A percentile compares a stretch with the other conserved stretches of the same genome.
Evolutionary conservation across 352 stramenopile genomes (phyloP).

Genomic region (Globisporangium acanthophoron): DNA sequence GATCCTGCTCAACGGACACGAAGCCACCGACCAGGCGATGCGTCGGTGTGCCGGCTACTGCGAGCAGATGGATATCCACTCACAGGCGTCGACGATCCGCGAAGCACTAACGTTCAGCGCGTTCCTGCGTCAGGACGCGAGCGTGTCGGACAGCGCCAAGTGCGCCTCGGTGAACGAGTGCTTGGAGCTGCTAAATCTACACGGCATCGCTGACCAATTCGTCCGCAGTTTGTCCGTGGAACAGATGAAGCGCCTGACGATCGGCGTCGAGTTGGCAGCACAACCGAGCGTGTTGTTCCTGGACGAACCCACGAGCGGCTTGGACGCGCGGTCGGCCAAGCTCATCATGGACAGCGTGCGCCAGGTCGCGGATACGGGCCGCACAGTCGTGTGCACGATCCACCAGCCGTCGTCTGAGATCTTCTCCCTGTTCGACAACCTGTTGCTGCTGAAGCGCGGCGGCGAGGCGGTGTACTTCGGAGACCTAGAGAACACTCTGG

Average conservation of each 20-base stretch:
- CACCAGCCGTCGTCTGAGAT: constrained; percentile 86
- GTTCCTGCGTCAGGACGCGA: constrained; percentile 45
- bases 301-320: constrained; percentile 42
- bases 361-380: constrained; percentile 29
- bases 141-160: background rate
- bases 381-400: constrained; percentile 87
- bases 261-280: constrained; percentile 82
- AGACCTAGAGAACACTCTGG: background rate
- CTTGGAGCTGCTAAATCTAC: constrained; percentile 37
- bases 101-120: constrained; percentile 89
- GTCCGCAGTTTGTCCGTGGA: constrained; percentile 22
- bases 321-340: constrained; percentile 38
- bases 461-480: constrained; percentile 32
- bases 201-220: constrained; percentile 20
- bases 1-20: background rate
- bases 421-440: constrained; percentile 79
- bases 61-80: constrained; percentile 87
- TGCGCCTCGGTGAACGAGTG: background rate
- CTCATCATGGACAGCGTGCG: constrained; percentile 55
- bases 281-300: constrained; percentile 68
- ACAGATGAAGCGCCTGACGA: constrained; percentile 31
- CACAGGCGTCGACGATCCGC: constrained; percentile 80
- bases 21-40: background rate
- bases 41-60: constrained; percentile 27
- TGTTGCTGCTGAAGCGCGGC: constrained; percentile 59